A percentile compares a stretch with the other conserved stretches of the same genome.
phyloP scores from a whole-genome alignment of 2,329 filamentous ascomycete genomes.

The Alternaria tenuissima region DNA sequence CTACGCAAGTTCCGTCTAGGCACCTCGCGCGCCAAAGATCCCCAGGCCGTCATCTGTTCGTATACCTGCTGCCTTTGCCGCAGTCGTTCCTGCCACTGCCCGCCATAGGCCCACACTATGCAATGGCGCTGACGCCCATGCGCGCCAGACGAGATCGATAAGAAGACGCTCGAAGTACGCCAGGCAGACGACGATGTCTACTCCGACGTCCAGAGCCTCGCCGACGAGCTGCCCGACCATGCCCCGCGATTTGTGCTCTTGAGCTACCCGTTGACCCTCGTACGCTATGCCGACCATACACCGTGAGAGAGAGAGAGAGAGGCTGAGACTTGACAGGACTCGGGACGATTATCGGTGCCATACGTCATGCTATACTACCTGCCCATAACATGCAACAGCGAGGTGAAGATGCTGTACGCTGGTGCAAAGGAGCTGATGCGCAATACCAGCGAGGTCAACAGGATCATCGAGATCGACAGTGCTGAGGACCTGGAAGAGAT shows the following conservation, averaged over 20 bases:
- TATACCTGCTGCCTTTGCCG: conserved; percentile 4
- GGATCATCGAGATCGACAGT: conserved; percentile 83
- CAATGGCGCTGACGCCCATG: conserved; percentile 39
- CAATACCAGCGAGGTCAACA: conserved; percentile 88
- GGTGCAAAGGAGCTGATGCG: conserved; percentile 96
- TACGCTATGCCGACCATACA: conserved; percentile 53
- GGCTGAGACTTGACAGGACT: conserved; percentile 63
- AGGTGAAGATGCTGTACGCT: conserved; percentile 91
- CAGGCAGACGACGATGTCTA: conserved; percentile 85
- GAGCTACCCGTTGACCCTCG: conserved; percentile 88
- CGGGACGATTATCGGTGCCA: conserved; percentile 84
- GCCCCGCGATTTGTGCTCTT: conserved; percentile 88
- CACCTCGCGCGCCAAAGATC: conserved; percentile 84
- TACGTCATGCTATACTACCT: conserved; percentile 97
- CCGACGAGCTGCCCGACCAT: conserved; percentile 90
- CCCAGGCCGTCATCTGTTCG: conserved; percentile 95
- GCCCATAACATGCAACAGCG: conserved; percentile 86
- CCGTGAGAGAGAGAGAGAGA: conserved; percentile 7
- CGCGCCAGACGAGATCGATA: conserved; percentile 82
- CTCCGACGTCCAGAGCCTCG: conserved; percentile 79
- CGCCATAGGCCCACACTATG: conserved; percentile 1
- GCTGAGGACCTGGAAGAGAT: conserved; percentile 85
- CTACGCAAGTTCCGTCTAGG: conserved; percentile 93
- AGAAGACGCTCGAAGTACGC: conserved; percentile 86
- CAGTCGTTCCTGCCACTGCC: conserved; percentile 6